Percentiles rank a stretch among this genome's conserved stretches.
Conservation (phyloP, 208 protist species). For the Leishmania braziliensis region DNA sequence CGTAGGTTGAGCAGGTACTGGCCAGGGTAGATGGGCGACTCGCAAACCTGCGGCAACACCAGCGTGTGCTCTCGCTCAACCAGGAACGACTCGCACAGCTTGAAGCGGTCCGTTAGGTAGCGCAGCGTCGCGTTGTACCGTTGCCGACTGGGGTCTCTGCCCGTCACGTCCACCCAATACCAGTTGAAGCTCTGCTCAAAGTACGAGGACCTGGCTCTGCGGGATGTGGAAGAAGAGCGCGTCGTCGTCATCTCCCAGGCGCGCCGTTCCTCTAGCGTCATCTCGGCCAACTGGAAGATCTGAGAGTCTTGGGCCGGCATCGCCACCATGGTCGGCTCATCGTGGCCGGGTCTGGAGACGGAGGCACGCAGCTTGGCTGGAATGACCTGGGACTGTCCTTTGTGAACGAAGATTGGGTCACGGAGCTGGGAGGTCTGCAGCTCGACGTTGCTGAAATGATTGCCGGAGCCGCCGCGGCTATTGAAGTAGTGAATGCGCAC, state of each 20-base stretch:
- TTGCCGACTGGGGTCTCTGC: conserved; percentile 55
- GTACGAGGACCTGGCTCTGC: conserved; percentile 44
- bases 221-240: conserved; percentile 13
- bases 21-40: conserved; percentile 63
- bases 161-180: conserved; percentile 88
- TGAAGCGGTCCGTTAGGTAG: conserved; percentile 67
- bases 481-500: conserved; percentile 84
- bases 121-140: conserved; percentile 70
- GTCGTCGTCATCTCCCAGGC: conserved; percentile 35
- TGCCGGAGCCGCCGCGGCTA: conserved; percentile 61
- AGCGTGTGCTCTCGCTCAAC: conserved; percentile 80
- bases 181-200: conserved; percentile 88
- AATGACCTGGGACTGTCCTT: conserved; percentile 32
- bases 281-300: conserved; percentile 20
- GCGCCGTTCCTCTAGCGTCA: conserved; percentile 31
- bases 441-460: conserved; percentile 65
- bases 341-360: background rate
- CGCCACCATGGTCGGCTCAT: conserved; percentile 2
- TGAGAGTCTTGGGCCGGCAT: conserved; percentile 15
- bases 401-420: conserved; percentile 54
- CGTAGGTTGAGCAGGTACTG: conserved; percentile 86
- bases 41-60: conserved; percentile 76
- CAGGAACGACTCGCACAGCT: conserved; percentile 79
- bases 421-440: conserved; percentile 66
- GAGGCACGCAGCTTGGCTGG: background rate